These are phyloP conservation scores for Paramecium sonneborni DNA, from an alignment of 73 alveolate species.

Conservation along the genomic window DNA sequence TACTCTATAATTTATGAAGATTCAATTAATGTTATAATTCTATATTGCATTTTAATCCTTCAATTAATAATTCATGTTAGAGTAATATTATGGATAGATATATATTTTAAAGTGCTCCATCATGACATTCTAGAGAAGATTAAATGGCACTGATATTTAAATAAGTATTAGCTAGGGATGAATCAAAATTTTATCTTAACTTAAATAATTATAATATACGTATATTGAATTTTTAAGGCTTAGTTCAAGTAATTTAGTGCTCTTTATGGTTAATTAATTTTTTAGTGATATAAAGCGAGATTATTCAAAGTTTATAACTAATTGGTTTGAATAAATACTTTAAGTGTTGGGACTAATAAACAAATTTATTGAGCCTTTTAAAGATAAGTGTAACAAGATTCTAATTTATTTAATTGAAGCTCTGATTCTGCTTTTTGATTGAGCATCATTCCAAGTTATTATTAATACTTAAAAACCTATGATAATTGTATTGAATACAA, in stretches of 20 bases:
- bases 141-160: conserved; percentile 12
- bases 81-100: not conserved
- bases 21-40: not conserved
- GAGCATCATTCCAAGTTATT: not conserved
- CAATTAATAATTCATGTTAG: conserved; percentile 13
- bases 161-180: not conserved
- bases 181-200: not conserved
- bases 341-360: not conserved
- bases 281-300: not conserved
- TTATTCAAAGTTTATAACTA: not conserved
- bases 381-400: not conserved
- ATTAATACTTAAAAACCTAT: not conserved
- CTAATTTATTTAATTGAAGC: not conserved
- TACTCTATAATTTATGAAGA: not conserved
- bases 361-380: not conserved
- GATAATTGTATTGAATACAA: not conserved
- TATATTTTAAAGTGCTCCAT: not conserved
- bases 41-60: not conserved
- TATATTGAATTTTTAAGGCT: not conserved
- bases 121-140: not conserved
- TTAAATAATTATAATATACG: not conserved
- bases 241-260: not conserved
- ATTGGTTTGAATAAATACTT: not conserved
- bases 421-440: conserved; percentile 5
- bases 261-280: not conserved